Percentiles rank a stretch among this genome's conserved stretches.
Evolutionary conservation across 495 filamentous ascomycete species (phyloP).

Genomic region (Baudoinia panamericana): DNA sequence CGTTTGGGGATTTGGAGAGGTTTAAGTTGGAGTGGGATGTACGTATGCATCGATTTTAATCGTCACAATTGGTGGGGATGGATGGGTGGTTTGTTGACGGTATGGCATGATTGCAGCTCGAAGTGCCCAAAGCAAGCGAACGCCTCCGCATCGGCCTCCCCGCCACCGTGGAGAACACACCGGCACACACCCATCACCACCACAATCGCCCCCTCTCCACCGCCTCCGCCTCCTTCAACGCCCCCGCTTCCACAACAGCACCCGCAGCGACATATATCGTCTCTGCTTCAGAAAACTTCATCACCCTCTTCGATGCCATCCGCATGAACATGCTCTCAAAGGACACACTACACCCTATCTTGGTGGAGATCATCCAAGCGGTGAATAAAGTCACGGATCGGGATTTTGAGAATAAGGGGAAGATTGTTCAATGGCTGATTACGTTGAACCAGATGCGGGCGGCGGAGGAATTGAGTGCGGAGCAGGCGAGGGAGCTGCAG

Average conservation of each 20-base stretch:
- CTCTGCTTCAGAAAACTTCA: conserved; percentile 90
- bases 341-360: conserved; percentile 83
- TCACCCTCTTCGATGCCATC: conserved; percentile 91
- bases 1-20: conserved; percentile 78
- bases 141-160: conserved; percentile 80
- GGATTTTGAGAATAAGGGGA: conserved; percentile 86
- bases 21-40: conserved; percentile 92
- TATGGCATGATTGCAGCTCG: conserved; percentile 45
- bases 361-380: conserved; percentile 87
- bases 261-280: conserved; percentile 64
- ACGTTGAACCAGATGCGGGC: conserved; percentile 93
- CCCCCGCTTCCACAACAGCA: conserved; percentile 33
- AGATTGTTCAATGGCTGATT: conserved; percentile 98
- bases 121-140: conserved; percentile 87
- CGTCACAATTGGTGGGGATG: too few species aligned
- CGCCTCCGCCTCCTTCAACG: conserved; percentile 17
- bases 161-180: conserved; percentile 41
- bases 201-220: conserved; percentile 31
- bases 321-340: conserved; percentile 81
- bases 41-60: conserved; percentile 26
- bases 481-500: conserved; percentile 73
- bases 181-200: conserved; percentile 40
- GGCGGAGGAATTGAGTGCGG: conserved; percentile 76
- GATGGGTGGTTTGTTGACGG: too few species aligned
- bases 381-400: conserved; percentile 90